Conservation (phyloP, 495 filamentous ascomycete species). For the Melanomma pulvis-pyrius region DNA sequence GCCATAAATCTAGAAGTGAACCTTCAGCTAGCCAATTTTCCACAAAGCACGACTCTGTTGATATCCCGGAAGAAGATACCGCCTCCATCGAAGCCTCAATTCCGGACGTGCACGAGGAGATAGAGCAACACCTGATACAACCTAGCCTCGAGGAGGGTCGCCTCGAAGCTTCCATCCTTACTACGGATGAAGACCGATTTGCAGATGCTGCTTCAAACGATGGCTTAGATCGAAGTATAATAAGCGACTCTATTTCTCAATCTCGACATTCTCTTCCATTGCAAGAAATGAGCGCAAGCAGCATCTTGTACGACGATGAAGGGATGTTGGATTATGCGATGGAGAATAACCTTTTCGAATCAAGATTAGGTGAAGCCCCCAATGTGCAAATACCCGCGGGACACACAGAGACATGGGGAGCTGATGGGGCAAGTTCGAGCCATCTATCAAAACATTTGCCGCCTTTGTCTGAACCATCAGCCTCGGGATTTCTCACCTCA, state of each 20-base stretch:
- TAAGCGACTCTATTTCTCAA: background rate
- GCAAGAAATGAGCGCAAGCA: conserved; percentile 23
- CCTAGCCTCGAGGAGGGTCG: background rate
- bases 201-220: conserved; percentile 37
- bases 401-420: background rate
- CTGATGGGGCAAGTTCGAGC: conserved; percentile 20
- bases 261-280: conserved; percentile 6
- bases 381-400: background rate
- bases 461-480: background rate
- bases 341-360: conserved; percentile 28
- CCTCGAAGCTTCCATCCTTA: conserved; percentile 22
- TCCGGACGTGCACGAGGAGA: background rate
- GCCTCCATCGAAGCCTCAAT: conserved; percentile 6
- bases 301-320: conserved; percentile 35
- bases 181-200: conserved; percentile 37
- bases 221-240: conserved; percentile 21
- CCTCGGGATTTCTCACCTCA: background rate
- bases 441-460: background rate
- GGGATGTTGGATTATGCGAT: conserved; percentile 33
- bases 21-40: conserved; percentile 3
- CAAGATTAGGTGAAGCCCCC: background rate
- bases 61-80: background rate
- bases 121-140: background rate
- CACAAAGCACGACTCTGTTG: background rate
- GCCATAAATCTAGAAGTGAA: conserved; percentile 10